Evolutionary conservation across 75 land plant genomes (phyloP), one percentile per base, ranked within the genome.

Genomic region (Sequoiadendron giganteum): DNA sequence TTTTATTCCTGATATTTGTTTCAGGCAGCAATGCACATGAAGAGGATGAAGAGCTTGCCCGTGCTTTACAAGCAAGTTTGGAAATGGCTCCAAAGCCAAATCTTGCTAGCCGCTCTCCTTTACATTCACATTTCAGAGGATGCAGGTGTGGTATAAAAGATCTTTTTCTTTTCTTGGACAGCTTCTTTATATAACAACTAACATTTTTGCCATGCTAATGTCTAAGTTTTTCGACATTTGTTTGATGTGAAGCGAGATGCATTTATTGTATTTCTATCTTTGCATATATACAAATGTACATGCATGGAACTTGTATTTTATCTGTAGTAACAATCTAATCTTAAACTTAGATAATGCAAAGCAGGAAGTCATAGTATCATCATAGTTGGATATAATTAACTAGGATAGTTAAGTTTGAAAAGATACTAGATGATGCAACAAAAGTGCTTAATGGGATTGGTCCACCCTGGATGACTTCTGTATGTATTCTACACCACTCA

Each of bases 21-120:
- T 43, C 90, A 93, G 93, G 91, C 25, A 49, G 77, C n/a, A 87
- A 82, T 65, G 84, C 90, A 86, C 84, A 84, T 11, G 72, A 83
- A 28, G 89, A 93, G 85, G 96, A 96, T 79, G 96, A 93, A 86
- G 97, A 95, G n/a, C 87, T 94, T 25, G 93, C 95, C 3, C 90
- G 93, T 81, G 92, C 94, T 38, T 73, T 94, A 86, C 94, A 95
- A 55, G 96, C 90, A 84, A 94, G 92, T 55, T 45, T 93, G 90
- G 90, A 92, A 70, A 45, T 76, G 85, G 68, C 93, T 76, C 72
- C 93, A 52, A 87, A 79, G 87, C 88, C 81, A 87, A 14, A 15
- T 58, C 88, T 18, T 10, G 38, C 81, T 18, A 55, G 21, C 48
- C 92, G 90, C 76, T 76, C 83, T 16, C 90, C 91, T 43, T 19